Evolutionary conservation across 768 basidiomycete genomes (phyloP), one percentile per base, ranked within the genome.

Genomic region (Suillus bovinus): DNA sequence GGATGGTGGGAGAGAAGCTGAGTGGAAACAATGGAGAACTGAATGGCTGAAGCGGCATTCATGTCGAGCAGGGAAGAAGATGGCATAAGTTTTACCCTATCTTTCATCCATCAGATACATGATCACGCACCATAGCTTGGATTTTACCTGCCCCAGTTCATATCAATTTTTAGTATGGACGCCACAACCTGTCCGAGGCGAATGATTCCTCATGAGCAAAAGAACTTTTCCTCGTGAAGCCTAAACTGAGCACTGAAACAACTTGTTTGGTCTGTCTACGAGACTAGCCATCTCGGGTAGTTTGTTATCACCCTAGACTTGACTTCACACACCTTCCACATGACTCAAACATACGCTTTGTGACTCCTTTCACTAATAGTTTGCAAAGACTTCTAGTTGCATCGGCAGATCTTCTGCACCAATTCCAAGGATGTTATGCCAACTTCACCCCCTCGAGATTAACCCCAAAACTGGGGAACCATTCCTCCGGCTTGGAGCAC

Each of bases 1-100:
- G 4, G 92, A 94, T 71, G 88, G 88, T n/a, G 92, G 92, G 3
- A 80, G 83, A 29, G 90, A 90, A 70, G 76, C 68, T 24, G 90
- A 91, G 64, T 94, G 90, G 89, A 68, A 72, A 62, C 72, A 74
- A 31, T 94, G 92, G 92, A 81, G 82, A 64, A 66, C 67, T 20
- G 78, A 80, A 67, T 89, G 87, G 82, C 82, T 86, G 47, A 77
- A 72, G 58, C 78, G 70, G 60, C 72, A 50, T 44, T 49, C 61
- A 20, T 67, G 50, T 54, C 65, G 61, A 67, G 62, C 14, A 60
- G 61, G 50, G 38, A 74, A 67, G 42, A 74, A 67, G 27, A 56
- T 17, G 27, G n/a, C 11, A 11, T 56, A 17, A 56, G 55, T 6
- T 39, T 36, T 31, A 7, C 24, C 24, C 6, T 8, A 10, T 55